Evolutionary conservation across 2,329 filamentous ascomycete species (phyloP), one percentile per base, ranked within the genome.

Genomic region (Cercospora berteroae): DNA sequence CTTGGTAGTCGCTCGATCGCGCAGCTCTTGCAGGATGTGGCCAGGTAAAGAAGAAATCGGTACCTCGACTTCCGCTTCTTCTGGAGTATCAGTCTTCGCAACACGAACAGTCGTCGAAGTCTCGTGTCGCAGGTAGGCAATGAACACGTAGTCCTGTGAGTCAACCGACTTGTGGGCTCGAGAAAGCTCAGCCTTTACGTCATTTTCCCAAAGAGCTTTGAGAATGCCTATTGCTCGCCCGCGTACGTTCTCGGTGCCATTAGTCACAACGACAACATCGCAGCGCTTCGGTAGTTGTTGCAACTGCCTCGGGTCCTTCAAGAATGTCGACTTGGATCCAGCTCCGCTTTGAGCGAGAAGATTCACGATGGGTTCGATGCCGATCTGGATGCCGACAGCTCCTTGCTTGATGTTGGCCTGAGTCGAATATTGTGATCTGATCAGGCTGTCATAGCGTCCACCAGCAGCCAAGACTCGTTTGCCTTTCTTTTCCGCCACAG

Each of bases 381-480:
- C 91, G 48, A 98, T 82, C 75, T 93, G 96, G 76, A 98, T 94
- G 0, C 96, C 95, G 10, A 98, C 95, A 5, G 93, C 94, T 76
- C 74, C 79, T 59, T 73, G 73, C 44, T 65, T 65, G 5, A 64
- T 52, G 12, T 59, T 87, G 84, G 50, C 88, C 86, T 70, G 88
- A 90, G 5, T 55, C 2, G 91, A 91, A 8, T 89, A 87, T 75
- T 96, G 91, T 68, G 96, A 91, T 76, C 89, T 89, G 71, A 99
- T 94, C 20, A 99, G 82, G 58, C 88, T 88, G 77, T 99, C 96
- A 77, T 99, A 99, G 59, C 95, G 88, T 2, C 95, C 95, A 60
- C 96, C 95, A 33, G 94, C 95, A 5, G 94, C 95, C 75, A 98
- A 59, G 12, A 58, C 33, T 31, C 48, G 56, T 72, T 95, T 90